Evolutionary conservation across 2,329 filamentous ascomycete species (phyloP), one percentile per base, ranked within the genome.

Genomic region (Ophiostoma sp.): DNA sequence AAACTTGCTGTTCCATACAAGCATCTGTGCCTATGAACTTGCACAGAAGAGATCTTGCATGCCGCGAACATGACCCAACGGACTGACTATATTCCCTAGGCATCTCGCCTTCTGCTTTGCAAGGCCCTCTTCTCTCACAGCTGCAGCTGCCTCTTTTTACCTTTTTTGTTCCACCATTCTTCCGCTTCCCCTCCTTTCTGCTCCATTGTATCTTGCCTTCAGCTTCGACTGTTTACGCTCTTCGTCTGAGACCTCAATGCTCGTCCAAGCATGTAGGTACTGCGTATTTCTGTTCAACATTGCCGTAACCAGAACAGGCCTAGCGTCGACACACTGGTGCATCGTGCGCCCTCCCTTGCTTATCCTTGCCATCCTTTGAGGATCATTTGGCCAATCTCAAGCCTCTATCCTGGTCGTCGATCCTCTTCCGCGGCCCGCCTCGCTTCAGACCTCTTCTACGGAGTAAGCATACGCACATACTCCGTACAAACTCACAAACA

Each of bases 341-440:
- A 65, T 12, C 42, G 42, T 7, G 4, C 42, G 18, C 36, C 64
- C 44, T 66, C 36, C 64, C 45, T 66, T 55, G 49, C 49, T 7
- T 18, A 55, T 55, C 18, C 49, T 55, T 55, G 47, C 65, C 60
- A 42, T 27, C 49, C 49, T 63, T 60, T 18, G 16, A 64, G 42
- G 18, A 47, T 36, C 63, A 3, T 64, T 9, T 42, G 36, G n/a
- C 68, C 68, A 66, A 67, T 69, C 65, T 64, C 63, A 55, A 42
- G 44, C 8, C 42, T 64, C 63, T 40, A 69, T 64, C 67, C 68
- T 65, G 65, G 60, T 38, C 65, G 68, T 42, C 66, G 65, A 69
- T 69, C 68, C 67, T 65, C 40, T 40, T 49, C 41, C 47, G 41
- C 68, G 68, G 65, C 65, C 68, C 65, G 65, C 64, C 58, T 69